Percentiles rank a stretch among this genome's conserved stretches.
Evolutionary conservation across 495 filamentous ascomycete genomes (phyloP).

Genomic region (Lophiotrema nucula): DNA sequence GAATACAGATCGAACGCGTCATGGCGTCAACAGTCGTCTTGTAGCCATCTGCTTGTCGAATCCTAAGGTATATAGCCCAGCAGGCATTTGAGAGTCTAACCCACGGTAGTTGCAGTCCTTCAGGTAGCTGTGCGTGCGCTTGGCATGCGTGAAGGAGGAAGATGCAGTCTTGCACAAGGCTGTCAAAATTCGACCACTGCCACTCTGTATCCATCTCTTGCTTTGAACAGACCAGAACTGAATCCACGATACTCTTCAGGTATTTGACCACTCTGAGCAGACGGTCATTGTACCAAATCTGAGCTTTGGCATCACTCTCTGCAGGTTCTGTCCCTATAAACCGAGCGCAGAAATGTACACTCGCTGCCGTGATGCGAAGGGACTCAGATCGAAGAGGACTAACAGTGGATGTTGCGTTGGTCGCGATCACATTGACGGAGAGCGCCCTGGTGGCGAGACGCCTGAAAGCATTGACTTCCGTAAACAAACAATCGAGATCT

Average conservation of each 20-base stretch:
- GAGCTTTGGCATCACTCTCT: neutral
- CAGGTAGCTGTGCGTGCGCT: no score
- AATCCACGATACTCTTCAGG: conserved; percentile 54
- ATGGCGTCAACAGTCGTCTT: conserved; percentile 47
- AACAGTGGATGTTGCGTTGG: neutral
- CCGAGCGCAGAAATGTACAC: conserved; percentile 22
- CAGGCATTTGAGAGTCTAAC: conserved; percentile 76
- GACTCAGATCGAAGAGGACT: neutral
- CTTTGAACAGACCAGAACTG: conserved; percentile 53
- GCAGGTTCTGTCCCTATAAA: conserved; percentile 16
- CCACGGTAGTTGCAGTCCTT: conserved; percentile 49
- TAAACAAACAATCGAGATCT: conserved; percentile 32
- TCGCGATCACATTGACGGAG: neutral
- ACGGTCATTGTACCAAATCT: conserved; percentile 8
- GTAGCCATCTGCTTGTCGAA: conserved; percentile 43
- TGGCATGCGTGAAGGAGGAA: conserved; percentile 48
- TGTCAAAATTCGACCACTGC: conserved; percentile 53
- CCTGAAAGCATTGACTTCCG: conserved; percentile 29
- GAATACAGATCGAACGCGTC: conserved; percentile 49
- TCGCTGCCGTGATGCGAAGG: conserved; percentile 17
- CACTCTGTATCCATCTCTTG: conserved; percentile 41
- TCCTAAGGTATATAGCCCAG: conserved; percentile 61
- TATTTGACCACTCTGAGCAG: conserved; percentile 7
- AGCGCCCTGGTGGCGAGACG: conserved; percentile 26
- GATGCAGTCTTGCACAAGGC: conserved; percentile 54